Conservation (phyloP, 2,329 filamentous ascomycete genomes). For the Xylaria sp. region DNA sequence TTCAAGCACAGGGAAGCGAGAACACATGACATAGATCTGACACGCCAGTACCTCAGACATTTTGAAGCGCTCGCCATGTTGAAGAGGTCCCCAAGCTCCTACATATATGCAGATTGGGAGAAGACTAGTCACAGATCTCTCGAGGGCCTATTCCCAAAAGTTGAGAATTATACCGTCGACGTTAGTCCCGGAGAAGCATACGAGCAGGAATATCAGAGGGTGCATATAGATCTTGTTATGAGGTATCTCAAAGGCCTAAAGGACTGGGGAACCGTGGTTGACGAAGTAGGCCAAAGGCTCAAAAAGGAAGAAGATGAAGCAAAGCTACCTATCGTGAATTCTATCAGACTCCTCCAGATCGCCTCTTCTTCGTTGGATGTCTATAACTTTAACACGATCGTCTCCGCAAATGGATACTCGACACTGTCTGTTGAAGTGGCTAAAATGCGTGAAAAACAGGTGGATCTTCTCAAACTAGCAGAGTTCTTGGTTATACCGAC, state of each 20-base stretch:
- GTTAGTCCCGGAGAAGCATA: conserved; percentile 37
- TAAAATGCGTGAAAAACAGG: conserved; percentile 38
- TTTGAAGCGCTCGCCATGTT: conserved; percentile 46
- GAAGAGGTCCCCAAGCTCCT: conserved; percentile 44
- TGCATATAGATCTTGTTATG: conserved; percentile 40
- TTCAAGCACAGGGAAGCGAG: conserved; percentile 1
- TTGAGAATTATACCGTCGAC: conserved; percentile 42
- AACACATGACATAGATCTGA: conserved; percentile 37
- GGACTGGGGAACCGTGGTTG: conserved; percentile 15
- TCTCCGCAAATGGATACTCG: conserved; percentile 34
- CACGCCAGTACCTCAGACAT: conserved; percentile 39
- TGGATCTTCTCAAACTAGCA: conserved; percentile 39
- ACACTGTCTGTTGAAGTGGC: conserved; percentile 34
- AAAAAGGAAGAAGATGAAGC: conserved; percentile 26
- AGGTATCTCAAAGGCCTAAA: conserved; percentile 38
- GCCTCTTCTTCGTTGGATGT: conserved; percentile 46
- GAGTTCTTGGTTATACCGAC: conserved; percentile 36
- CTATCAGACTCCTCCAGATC: conserved; percentile 39
- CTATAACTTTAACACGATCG: conserved; percentile 38
- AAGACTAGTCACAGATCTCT: conserved; percentile 34
- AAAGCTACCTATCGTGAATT: conserved; percentile 5
- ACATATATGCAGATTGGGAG: conserved; percentile 40
- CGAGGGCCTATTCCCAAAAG: conserved; percentile 44
- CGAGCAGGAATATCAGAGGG: conserved; percentile 39
- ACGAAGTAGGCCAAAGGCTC: neutral